Evolutionary conservation across 2,329 filamentous ascomycete species (phyloP).

Genomic region (Hypomyces perniciosus): DNA sequence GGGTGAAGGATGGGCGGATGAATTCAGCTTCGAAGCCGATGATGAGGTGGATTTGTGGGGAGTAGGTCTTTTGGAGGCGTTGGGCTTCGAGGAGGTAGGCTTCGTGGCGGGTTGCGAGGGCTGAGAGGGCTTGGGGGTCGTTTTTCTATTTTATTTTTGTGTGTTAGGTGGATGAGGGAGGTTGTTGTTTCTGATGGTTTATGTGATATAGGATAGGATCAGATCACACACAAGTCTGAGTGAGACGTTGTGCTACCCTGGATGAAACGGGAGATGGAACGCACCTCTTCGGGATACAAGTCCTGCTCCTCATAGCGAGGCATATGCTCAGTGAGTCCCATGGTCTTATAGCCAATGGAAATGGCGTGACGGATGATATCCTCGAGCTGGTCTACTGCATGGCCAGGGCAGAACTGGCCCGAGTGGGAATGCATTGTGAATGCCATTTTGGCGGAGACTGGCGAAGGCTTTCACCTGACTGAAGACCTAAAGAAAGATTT

Average conservation of each 20-base stretch:
- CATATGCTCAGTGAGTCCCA: slow-evolving; percentile 94
- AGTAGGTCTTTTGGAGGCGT: slow-evolving; percentile 66
- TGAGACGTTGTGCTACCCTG: slow-evolving; percentile 14
- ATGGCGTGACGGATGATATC: slow-evolving; percentile 78
- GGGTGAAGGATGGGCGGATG: slow-evolving; percentile 62
- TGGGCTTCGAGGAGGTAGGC: slow-evolving; percentile 71
- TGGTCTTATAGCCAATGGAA: slow-evolving; percentile 68
- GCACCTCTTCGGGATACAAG: slow-evolving; percentile 86
- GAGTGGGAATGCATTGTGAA: slow-evolving; percentile 98
- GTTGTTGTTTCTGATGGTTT: neutral
- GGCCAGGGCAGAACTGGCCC: slow-evolving; percentile 88
- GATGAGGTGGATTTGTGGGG: slow-evolving; percentile 65
- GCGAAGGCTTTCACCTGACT: no score
- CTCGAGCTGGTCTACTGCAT: slow-evolving; percentile 81
- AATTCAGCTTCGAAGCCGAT: slow-evolving; percentile 93
- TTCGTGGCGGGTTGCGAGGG: slow-evolving; percentile 52
- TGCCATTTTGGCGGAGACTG: slow-evolving; percentile 58
- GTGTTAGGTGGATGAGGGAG: slow-evolving; percentile 1
- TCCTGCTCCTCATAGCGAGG: slow-evolving; percentile 67
- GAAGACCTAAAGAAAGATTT: no score
- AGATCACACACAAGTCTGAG: slow-evolving; percentile 7
- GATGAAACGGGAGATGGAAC: neutral
- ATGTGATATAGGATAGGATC: slow-evolving; percentile 22
- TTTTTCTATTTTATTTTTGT: slow-evolving; percentile 28
- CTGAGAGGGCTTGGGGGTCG: slow-evolving; percentile 43